Base-by-base conservation (phyloP, 2,329 filamentous ascomycete species). In the Cadophora sp. region DNA sequence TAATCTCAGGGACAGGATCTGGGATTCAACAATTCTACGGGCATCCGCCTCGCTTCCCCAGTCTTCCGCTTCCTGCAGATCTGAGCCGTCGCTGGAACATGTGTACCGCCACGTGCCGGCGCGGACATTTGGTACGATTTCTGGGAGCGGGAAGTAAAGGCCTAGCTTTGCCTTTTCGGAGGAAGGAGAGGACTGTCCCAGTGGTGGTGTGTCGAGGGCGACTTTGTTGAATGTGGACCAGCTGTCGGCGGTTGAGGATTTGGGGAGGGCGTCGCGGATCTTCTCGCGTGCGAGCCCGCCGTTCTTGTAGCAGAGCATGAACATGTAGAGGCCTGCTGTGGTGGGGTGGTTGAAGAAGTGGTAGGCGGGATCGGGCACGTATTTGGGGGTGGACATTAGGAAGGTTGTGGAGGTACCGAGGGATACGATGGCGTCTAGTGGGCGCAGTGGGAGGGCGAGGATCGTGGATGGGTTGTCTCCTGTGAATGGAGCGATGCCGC, bases 301-400 rank as follows among this genome's bases (percentile, higher is more conserved):
- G 80, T 99, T 99, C 81, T 98, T 98, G 84, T 98, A 99, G 85
- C 96, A 99, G 43, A 99, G 88, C 96, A 99, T 99, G 81, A 99
- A 98, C 96, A 99, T 98, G 85, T 97, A 97, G 68, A 97, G 87
- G 0, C 92, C 93, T 0, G 89, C 83, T 0, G 93, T 97, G 53
- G 94, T 96, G 1, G 96, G 96, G 80, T 98, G 94, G 82, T 97
- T 97, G 87, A 98, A 96, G 84, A 98, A 97, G 82, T 99, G 96
- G 76, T 97, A 97, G 7, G 91, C 88, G 3, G 93, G 92, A 76
- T 97, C 91, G 1, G 96, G 93, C 78, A 90, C 90, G 84, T 97
- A 98, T 74, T 87, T 85, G n/a, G 93, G 89, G 4, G 96, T 98
- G 76, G 92, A 94, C 95, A 98, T 98, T 68, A 99, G 87, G 83